A percentile compares a stretch with the other conserved stretches of the same genome.
These are phyloP conservation scores for Cutaneotrichosporon cyanovorans DNA, from an alignment of 1,284 basidiomycete species.

Conservation along the genomic window DNA sequence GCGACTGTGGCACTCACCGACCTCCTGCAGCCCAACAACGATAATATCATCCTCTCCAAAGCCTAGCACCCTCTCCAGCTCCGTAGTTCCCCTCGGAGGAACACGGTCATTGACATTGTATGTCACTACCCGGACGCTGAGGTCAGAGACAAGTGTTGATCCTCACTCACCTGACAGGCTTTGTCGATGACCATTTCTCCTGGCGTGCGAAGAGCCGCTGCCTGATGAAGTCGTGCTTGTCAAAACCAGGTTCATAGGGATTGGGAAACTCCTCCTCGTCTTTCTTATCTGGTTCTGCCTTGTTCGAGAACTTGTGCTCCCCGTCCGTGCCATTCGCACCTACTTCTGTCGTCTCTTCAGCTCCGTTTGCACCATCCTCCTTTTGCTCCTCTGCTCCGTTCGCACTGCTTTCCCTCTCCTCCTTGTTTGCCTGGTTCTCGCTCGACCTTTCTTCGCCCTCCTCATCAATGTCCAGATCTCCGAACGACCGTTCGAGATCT, in stretches of 20 bases:
- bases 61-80: conserved; percentile 29
- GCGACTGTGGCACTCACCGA: conserved; percentile 18
- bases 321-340: background rate
- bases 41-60: conserved; percentile 35
- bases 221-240: conserved; percentile 26
- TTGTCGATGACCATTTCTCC: conserved; percentile 25
- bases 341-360: background rate
- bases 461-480: conserved; percentile 1
- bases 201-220: conserved; percentile 27
- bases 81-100: conserved; percentile 34
- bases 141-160: too few relatives aligned
- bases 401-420: too few relatives aligned
- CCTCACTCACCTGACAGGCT: too few relatives aligned
- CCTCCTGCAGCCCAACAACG: conserved; percentile 41
- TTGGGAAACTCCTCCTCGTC: conserved; percentile 22
- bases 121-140: conserved; percentile 35
- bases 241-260: conserved; percentile 27
- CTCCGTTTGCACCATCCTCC: too few relatives aligned
- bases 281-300: background rate
- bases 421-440: background rate
- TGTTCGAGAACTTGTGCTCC: background rate
- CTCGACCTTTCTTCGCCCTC: background rate
- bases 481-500: conserved; percentile 3
- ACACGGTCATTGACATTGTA: conserved; percentile 43
- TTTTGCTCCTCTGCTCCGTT: background rate